Conservation (phyloP, 306 rosid species). For the Boehmeria nivea region DNA sequence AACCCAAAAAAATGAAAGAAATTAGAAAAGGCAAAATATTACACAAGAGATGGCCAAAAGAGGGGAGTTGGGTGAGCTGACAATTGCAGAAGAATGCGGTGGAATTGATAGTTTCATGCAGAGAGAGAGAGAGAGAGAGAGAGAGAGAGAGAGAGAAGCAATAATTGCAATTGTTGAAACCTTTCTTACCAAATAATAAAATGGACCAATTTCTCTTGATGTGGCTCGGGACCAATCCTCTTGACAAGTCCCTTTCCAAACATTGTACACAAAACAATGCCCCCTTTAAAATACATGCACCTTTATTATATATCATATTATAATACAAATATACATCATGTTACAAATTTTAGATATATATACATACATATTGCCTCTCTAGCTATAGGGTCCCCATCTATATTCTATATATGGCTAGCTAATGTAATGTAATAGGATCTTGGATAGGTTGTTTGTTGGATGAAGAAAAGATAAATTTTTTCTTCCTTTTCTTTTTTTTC, state of each 20-base stretch:
- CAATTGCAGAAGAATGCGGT: conserved; percentile 11
- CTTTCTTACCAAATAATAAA: no score
- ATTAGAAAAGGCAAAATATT: neutral
- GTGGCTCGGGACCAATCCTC: conserved; percentile 2
- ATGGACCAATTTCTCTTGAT: conserved; percentile 3
- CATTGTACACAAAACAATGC: neutral
- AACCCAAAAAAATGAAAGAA: neutral
- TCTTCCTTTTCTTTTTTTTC: no score
- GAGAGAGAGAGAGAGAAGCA: neutral
- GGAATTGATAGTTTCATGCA: conserved; percentile 16
- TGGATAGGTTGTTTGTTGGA: no score
- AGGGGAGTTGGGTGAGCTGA: neutral
- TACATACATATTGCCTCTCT: neutral
- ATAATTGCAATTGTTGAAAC: conserved; percentile 9
- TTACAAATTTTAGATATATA: neutral
- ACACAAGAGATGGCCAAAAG: neutral
- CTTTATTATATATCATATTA: no score
- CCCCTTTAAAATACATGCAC: neutral
- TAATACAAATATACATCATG: no score
- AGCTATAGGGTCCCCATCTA: no score
- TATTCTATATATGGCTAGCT: no score
- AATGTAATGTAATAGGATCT: no score
- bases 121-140: neutral
- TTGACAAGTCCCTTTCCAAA: conserved; percentile 5
- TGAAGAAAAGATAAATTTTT: no score